Evolutionary conservation across 305 asterid genomes (phyloP), one percentile per base, ranked within the genome.

Genomic region (Plantago coronopus): DNA sequence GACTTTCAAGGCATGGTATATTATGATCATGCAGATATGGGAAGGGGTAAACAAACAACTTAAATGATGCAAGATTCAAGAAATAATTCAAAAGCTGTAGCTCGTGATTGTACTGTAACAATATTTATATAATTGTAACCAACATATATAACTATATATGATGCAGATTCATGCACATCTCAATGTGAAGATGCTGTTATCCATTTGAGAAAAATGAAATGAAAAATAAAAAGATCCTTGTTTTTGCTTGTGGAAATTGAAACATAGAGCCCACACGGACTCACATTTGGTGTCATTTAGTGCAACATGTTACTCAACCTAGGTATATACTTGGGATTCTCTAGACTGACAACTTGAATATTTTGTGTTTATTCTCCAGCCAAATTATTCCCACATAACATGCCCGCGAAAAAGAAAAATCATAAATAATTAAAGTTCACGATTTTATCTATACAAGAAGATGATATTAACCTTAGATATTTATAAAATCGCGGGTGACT

Each of bases 251-350:
- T 61, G 51, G 48, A 67, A 45, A 45, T 16, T 31, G 57, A 54
- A 53, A 29, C 72, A 43, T 42, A 13, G 45, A 23, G 68, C 61
- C 63, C 55, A 46, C 51, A 55, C 21, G 58, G 63, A 47, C 29
- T 17, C 42, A 45, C 65, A 17, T 18, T n/a, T 13, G 15, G 22
- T 54, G 62, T 46, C 45, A 25, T 48, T 42, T 55, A 10, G 70
- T 50, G 23, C 42, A 57, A 48, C 54, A 48, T 17, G 22, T 48
- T 17, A 48, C 54, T 48, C 54, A 48, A 18, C 54, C 25, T 10
- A 17, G 54, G 42, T 63, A 40, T 42, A 50, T 18, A 12, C 54
- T 48, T 18, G 37, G 45, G 72, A 43, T 61, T 61, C 47, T 47
- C n/a, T 21, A 48, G n/a, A 21, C 53, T 21, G 63, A 22, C 62